These are phyloP conservation scores for Colletotrichum euphorbiae DNA, from an alignment of 2,329 filamentous ascomycete genomes.

Conservation along the genomic window DNA sequence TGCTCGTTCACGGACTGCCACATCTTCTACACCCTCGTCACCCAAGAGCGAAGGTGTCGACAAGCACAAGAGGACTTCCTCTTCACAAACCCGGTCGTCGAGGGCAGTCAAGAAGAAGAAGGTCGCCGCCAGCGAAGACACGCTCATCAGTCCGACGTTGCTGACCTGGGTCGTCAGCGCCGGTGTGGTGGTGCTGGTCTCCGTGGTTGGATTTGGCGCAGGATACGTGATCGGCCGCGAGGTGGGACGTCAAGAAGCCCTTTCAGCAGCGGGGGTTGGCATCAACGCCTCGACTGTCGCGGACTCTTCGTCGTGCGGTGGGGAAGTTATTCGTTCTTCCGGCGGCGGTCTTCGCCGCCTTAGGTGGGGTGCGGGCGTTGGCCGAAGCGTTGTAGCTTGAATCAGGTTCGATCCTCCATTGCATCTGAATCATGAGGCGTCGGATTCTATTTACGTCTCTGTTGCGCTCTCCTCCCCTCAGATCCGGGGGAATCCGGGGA, in stretches of 20 bases:
- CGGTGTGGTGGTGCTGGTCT: conserved; percentile 75
- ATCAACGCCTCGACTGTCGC: conserved; percentile 57
- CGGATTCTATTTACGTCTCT: conserved; percentile 35
- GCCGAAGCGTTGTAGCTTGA: conserved; percentile 62
- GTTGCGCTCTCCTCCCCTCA: not conserved
- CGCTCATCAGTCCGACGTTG: conserved; percentile 68
- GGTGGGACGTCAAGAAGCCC: conserved; percentile 70
- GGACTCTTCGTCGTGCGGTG: conserved; percentile 61
- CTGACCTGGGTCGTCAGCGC: conserved; percentile 75
- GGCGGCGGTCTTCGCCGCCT: conserved; percentile 64
- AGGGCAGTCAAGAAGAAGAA: conserved; percentile 71
- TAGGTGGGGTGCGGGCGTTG: conserved; percentile 64
- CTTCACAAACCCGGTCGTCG: conserved; percentile 48
- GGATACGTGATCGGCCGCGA: conserved; percentile 77
- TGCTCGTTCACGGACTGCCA: conserved; percentile 44
- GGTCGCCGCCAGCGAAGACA: conserved; percentile 52
- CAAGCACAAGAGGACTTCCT: conserved; percentile 63
- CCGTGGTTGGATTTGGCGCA: conserved; percentile 76
- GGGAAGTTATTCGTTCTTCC: conserved; percentile 65
- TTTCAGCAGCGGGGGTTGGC: conserved; percentile 55
- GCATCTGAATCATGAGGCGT: conserved; percentile 33
- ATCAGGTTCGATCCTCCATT: conserved; percentile 19
- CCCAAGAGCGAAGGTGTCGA: conserved; percentile 48
- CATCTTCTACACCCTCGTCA: conserved; percentile 40
- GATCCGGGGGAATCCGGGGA: conserved; percentile 22